Percentiles rank a stretch among this genome's conserved stretches.
Evolutionary conservation across 2,329 filamentous ascomycete species (phyloP).

Genomic region (Cladophialophora carrionii): DNA sequence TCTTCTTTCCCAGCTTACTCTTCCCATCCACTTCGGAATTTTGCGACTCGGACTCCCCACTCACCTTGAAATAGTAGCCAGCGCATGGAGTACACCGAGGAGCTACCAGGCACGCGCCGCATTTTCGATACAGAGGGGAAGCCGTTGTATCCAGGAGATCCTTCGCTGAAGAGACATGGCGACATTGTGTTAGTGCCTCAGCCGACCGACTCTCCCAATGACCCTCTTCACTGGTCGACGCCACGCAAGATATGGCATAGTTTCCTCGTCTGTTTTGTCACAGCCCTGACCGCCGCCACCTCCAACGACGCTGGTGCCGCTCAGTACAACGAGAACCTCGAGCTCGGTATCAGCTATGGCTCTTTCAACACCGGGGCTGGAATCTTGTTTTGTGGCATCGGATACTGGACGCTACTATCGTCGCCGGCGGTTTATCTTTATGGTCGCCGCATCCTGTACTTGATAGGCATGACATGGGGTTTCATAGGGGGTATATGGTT

Average conservation of each 20-base stretch:
- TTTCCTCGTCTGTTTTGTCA: conserved; percentile 57
- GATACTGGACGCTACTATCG: conserved; percentile 59
- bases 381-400: conserved; percentile 60
- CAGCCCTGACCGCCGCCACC: conserved; percentile 60
- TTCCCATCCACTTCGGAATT: conserved; percentile 1
- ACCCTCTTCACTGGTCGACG: conserved; percentile 57
- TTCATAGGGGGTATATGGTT: conserved; percentile 60
- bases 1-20: conserved; percentile 10
- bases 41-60: not conserved
- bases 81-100: conserved; percentile 31
- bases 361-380: conserved; percentile 62
- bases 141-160: conserved; percentile 28
- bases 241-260: conserved; percentile 57
- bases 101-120: conserved; percentile 37
- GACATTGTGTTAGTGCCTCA: conserved; percentile 59
- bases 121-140: conserved; percentile 36
- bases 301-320: conserved; percentile 61
- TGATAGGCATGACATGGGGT: conserved; percentile 56
- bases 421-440: conserved; percentile 60
- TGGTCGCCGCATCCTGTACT: conserved; percentile 59
- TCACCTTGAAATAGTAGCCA: not conserved
- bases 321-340: conserved; percentile 54
- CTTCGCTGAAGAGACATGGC: conserved; percentile 40
- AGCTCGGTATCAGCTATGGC: conserved; percentile 57
- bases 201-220: conserved; percentile 58